Evolutionary conservation across 306 rosid genomes (phyloP).

Genomic region (Boehmeria nivea): DNA sequence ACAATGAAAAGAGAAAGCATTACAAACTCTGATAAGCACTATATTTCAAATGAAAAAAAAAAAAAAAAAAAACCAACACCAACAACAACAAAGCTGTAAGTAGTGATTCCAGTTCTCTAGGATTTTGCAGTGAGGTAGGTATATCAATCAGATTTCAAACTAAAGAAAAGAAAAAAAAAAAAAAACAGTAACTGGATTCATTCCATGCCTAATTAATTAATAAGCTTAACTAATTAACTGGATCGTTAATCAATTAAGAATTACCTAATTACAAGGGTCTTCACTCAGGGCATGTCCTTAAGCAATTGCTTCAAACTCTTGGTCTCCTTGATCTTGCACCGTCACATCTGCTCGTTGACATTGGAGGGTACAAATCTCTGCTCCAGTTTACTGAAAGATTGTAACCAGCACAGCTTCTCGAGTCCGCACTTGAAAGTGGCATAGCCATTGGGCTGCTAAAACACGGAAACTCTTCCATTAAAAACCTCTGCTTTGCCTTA

Average conservation of each 20-base stretch:
- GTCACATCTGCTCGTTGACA: constrained; percentile 23
- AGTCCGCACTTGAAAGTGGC: constrained; percentile 39
- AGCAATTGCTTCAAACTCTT: neutral
- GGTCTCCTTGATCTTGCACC: constrained; percentile 28
- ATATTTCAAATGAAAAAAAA: neutral
- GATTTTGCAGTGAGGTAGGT: too few relatives aligned
- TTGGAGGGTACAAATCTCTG: constrained; percentile 39
- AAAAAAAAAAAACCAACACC: too few relatives aligned
- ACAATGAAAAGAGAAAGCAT: too few relatives aligned
- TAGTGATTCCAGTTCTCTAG: too few relatives aligned
- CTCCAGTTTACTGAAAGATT: constrained; percentile 39
- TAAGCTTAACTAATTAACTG: too few relatives aligned
- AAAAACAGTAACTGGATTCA: neutral
- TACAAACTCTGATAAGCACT: too few relatives aligned
- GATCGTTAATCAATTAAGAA: too few relatives aligned
- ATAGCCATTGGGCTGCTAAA: constrained; percentile 26
- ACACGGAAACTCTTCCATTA: constrained; percentile 43
- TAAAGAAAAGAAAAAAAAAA: neutral
- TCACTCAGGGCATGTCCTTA: neutral
- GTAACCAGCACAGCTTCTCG: constrained; percentile 50
- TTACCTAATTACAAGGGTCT: too few relatives aligned
- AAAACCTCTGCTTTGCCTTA: constrained; percentile 54
- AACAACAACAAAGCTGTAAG: too few relatives aligned
- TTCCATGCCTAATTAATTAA: too few relatives aligned
- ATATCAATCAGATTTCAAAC: neutral